Percentiles rank a stretch among this genome's conserved stretches.
These are phyloP conservation scores for Thymus quinquecostatus DNA, from an alignment of 257 asterid genomes.

Conservation along the genomic window DNA sequence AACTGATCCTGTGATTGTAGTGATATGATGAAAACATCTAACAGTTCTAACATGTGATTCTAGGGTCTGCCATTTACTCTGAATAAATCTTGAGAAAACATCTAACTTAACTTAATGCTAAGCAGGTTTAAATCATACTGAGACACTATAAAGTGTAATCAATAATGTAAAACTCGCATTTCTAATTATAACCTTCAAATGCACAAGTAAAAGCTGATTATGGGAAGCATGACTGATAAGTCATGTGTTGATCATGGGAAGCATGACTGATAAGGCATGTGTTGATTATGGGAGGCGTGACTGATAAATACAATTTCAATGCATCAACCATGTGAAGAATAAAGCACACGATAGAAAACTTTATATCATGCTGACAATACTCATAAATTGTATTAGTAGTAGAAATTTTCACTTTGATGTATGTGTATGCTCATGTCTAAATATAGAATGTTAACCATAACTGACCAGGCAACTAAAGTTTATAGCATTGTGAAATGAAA, in stretches of 20 bases:
- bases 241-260: too few relatives aligned
- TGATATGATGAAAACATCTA: too few relatives aligned
- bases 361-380: neutral
- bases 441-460: neutral
- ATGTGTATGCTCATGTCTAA: neutral
- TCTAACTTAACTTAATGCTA: neutral
- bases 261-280: too few relatives aligned
- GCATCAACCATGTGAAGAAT: too few relatives aligned
- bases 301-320: too few relatives aligned
- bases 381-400: neutral
- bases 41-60: too few relatives aligned
- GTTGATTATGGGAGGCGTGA: too few relatives aligned
- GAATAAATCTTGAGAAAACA: neutral
- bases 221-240: neutral
- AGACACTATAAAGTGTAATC: conserved; percentile 4
- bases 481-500: too few relatives aligned
- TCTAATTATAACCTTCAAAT: conserved; percentile 9
- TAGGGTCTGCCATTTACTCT: neutral
- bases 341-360: neutral
- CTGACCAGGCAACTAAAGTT: too few relatives aligned
- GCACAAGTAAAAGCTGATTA: neutral
- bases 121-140: neutral
- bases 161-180: neutral
- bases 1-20: too few relatives aligned
- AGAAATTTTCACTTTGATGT: neutral